A percentile compares a stretch with the other conserved stretches of the same genome.
phyloP scores from a whole-genome alignment of 2,329 filamentous ascomycete species.

The Thielaviopsis populi region DNA sequence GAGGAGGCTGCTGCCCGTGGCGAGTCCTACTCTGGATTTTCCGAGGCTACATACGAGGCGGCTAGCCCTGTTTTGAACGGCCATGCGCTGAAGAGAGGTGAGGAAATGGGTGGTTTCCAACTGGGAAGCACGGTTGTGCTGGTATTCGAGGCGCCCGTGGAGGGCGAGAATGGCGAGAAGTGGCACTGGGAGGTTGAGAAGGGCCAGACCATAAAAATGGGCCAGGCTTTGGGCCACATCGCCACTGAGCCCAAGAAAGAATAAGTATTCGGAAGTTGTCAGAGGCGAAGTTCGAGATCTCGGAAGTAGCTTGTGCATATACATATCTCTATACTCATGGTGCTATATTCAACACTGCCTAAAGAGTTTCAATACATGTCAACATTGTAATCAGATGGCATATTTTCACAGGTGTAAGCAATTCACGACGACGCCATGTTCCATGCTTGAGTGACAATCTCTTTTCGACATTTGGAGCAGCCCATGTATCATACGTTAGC shows the following conservation, averaged over 20 bases:
- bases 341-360: neutral
- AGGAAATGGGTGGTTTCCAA: slow-evolving; percentile 98
- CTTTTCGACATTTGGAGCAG: too few species aligned
- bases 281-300: too few species aligned
- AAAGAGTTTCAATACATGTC: slow-evolving; percentile 1
- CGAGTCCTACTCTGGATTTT: slow-evolving; percentile 77
- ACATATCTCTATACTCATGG: neutral
- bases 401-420: too few species aligned
- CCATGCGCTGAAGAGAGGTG: slow-evolving; percentile 68
- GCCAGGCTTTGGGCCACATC: slow-evolving; percentile 68
- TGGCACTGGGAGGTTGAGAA: slow-evolving; percentile 80
- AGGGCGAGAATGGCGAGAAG: slow-evolving; percentile 14
- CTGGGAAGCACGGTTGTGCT: slow-evolving; percentile 88
- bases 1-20: slow-evolving; percentile 61
- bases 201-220: slow-evolving; percentile 79
- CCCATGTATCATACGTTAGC: too few species aligned
- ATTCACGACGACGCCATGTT: too few species aligned
- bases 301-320: neutral
- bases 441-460: too few species aligned
- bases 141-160: slow-evolving; percentile 83
- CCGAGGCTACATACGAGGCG: slow-evolving; percentile 73
- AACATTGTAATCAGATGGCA: too few species aligned
- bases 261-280: neutral
- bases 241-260: slow-evolving; percentile 30
- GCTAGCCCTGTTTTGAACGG: slow-evolving; percentile 68